Conservation (phyloP, 2,329 filamentous ascomycete species). For the Nigrospora oryzae region DNA sequence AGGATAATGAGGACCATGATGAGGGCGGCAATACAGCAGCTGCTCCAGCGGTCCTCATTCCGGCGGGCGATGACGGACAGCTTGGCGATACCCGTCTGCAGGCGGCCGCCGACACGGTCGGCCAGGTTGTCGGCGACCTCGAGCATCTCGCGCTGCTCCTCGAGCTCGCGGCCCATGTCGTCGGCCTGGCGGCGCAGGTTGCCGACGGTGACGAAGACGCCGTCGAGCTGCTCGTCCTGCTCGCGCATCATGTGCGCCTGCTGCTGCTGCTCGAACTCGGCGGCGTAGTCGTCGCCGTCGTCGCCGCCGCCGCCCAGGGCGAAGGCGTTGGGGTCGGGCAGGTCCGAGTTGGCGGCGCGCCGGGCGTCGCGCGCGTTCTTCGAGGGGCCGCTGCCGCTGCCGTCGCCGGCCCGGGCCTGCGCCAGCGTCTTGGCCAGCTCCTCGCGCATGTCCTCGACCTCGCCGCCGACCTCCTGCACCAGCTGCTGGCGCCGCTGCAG, state of each 20-base stretch:
- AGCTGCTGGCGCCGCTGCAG: conserved; percentile 71
- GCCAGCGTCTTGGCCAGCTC: conserved; percentile 56
- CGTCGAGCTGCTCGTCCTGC: conserved; percentile 88
- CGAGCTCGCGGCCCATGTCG: conserved; percentile 91
- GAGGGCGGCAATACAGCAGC: conserved; percentile 83
- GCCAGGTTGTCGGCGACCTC: conserved; percentile 77
- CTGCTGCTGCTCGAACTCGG: conserved; percentile 82
- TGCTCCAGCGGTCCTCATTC: conserved; percentile 83
- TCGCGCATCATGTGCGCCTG: conserved; percentile 89
- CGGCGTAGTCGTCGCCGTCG: conserved; percentile 52
- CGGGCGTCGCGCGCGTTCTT: conserved; percentile 16
- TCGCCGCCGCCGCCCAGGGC: conserved; percentile 40
- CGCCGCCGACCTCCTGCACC: conserved; percentile 80
- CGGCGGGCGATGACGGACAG: conserved; percentile 75
- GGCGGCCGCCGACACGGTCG: conserved; percentile 76
- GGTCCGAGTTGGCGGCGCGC: conserved; percentile 29
- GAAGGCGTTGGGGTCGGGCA: conserved; percentile 48
- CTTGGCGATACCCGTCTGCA: conserved; percentile 81
- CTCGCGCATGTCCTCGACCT: conserved; percentile 82
- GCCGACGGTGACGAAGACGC: conserved; percentile 87
- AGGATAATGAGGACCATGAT: conserved; percentile 85
- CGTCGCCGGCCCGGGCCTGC: conserved; percentile 18
- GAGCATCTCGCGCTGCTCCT: conserved; percentile 87
- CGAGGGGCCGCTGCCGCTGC: conserved; percentile 19
- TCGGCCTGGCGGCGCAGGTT: conserved; percentile 85